A percentile compares a stretch with the other conserved stretches of the same genome.
These are phyloP conservation scores for Globisporangium solare DNA, from an alignment of 352 stramenopile species.

Conservation along the genomic window DNA sequence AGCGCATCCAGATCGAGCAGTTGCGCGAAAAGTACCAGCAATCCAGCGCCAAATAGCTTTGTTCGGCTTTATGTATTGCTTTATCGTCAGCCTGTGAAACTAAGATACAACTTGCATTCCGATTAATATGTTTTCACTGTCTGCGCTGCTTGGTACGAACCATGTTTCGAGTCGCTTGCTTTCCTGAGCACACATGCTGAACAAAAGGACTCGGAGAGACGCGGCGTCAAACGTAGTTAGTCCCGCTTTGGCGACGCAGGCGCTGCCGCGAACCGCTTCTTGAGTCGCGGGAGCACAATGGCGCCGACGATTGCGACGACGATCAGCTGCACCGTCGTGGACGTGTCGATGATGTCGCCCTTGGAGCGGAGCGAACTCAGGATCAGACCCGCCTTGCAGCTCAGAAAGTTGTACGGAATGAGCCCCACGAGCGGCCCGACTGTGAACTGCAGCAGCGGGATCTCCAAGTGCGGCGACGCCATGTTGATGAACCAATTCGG, in stretches of 20 bases:
- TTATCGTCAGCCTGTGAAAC: too few relatives aligned
- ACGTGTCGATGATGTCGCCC: slow-evolving; percentile 75
- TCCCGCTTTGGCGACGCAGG: slow-evolving; percentile 22
- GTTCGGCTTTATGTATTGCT: too few relatives aligned
- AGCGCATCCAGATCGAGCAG: slow-evolving; percentile 40
- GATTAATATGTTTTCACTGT: too few relatives aligned
- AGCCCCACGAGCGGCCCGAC: slow-evolving; percentile 60
- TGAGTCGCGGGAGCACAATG: slow-evolving; percentile 56
- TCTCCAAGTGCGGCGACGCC: slow-evolving; percentile 66
- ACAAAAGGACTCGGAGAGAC: not conserved
- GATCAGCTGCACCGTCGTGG: slow-evolving; percentile 68
- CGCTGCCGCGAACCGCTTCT: slow-evolving; percentile 50
- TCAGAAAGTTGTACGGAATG: slow-evolving; percentile 83
- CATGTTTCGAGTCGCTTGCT: too few relatives aligned
- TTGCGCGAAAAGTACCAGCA: slow-evolving; percentile 47
- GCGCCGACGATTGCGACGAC: slow-evolving; percentile 57
- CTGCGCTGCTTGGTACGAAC: too few relatives aligned
- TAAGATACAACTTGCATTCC: too few relatives aligned
- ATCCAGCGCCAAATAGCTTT: slow-evolving; percentile 22
- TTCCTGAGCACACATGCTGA: not conserved
- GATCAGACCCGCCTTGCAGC: slow-evolving; percentile 75
- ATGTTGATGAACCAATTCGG: slow-evolving; percentile 88
- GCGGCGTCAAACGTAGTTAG: slow-evolving; percentile 12
- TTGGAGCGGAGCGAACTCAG: slow-evolving; percentile 62
- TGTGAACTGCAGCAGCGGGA: slow-evolving; percentile 57